These are phyloP conservation scores for Trichoderma koningii DNA, from an alignment of 2,329 filamentous ascomycete species.

Conservation along the genomic window DNA sequence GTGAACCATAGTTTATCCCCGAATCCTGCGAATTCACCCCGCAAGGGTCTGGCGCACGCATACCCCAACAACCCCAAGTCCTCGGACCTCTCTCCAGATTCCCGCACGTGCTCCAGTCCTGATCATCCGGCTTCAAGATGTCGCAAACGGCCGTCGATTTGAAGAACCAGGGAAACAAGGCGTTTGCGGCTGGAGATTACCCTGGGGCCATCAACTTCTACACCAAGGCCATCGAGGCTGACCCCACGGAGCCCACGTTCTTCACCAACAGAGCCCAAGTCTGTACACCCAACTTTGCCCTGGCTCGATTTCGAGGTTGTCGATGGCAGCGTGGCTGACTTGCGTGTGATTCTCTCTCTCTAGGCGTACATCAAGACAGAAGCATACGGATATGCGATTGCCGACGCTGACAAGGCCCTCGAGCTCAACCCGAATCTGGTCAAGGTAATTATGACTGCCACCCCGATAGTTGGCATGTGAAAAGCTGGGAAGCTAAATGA, in stretches of 20 bases:
- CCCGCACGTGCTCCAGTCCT: conserved; percentile 19
- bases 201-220: conserved; percentile 79
- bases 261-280: conserved; percentile 96
- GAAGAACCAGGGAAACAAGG: conserved; percentile 94
- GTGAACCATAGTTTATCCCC: not conserved
- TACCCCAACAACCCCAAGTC: not conserved
- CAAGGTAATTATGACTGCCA: conserved; percentile 63
- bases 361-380: conserved; percentile 95
- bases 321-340: conserved; percentile 52
- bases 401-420: conserved; percentile 87
- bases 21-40: not conserved
- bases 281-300: conserved; percentile 38
- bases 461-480: not conserved
- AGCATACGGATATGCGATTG: conserved; percentile 88
- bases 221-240: conserved; percentile 80
- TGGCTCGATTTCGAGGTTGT: conserved; percentile 29
- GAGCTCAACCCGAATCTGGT: conserved; percentile 84
- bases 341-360: conserved; percentile 3
- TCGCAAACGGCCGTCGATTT: conserved; percentile 72
- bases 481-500: conserved; percentile 18
- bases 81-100: not conserved
- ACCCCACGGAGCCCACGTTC: conserved; percentile 83
- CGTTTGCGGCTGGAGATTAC: conserved; percentile 88
- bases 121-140: conserved; percentile 39
- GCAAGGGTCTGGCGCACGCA: conserved; percentile 24